Percentiles rank a stretch among this genome's conserved stretches.
Evolutionary conservation across 2,329 filamentous ascomycete genomes (phyloP).

Genomic region (Fusarium decemcellulare): DNA sequence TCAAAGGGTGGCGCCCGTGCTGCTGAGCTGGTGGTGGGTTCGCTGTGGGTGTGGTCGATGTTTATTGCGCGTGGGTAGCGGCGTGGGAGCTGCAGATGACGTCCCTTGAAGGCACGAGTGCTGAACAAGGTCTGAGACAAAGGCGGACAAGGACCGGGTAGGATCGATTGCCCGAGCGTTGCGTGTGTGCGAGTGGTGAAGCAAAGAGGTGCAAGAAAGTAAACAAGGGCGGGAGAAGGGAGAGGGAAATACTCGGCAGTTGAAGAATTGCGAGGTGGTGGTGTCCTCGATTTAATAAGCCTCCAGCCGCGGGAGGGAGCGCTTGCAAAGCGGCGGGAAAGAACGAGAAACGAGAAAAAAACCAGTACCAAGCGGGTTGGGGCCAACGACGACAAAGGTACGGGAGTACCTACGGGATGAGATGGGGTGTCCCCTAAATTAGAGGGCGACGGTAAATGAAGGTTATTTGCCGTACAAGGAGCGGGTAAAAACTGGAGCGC

Average conservation of each 20-base stretch:
- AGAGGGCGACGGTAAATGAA: slow-evolving; percentile 34
- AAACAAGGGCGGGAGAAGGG: slow-evolving; percentile 21
- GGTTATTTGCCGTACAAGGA: slow-evolving; percentile 44
- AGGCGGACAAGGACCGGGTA: slow-evolving; percentile 29
- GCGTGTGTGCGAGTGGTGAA: slow-evolving; percentile 11
- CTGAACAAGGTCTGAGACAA: slow-evolving; percentile 39
- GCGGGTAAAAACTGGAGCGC: slow-evolving; percentile 46
- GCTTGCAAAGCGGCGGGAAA: slow-evolving; percentile 29
- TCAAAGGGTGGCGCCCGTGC: slow-evolving; percentile 41
- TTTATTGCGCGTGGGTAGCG: slow-evolving; percentile 31
- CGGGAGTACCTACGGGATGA: slow-evolving; percentile 28
- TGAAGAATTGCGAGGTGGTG: slow-evolving; percentile 3
- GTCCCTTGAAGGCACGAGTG: slow-evolving; percentile 40
- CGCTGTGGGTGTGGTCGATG: slow-evolving; percentile 40
- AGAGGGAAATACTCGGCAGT: slow-evolving; percentile 19
- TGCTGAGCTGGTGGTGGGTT: slow-evolving; percentile 32
- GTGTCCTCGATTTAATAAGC: slow-evolving; percentile 38
- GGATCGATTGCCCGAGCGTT: slow-evolving; percentile 2
- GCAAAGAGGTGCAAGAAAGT: slow-evolving; percentile 14
- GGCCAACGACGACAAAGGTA: slow-evolving; percentile 44
- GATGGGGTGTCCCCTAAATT: slow-evolving; percentile 43
- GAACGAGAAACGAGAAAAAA: slow-evolving; percentile 30
- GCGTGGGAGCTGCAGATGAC: slow-evolving; percentile 46
- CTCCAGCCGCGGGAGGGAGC: slow-evolving; percentile 2
- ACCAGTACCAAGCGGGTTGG: slow-evolving; percentile 26